These are phyloP conservation scores for Alternaria angustiovoidea DNA, from an alignment of 2,329 filamentous ascomycete species.

Conservation along the genomic window DNA sequence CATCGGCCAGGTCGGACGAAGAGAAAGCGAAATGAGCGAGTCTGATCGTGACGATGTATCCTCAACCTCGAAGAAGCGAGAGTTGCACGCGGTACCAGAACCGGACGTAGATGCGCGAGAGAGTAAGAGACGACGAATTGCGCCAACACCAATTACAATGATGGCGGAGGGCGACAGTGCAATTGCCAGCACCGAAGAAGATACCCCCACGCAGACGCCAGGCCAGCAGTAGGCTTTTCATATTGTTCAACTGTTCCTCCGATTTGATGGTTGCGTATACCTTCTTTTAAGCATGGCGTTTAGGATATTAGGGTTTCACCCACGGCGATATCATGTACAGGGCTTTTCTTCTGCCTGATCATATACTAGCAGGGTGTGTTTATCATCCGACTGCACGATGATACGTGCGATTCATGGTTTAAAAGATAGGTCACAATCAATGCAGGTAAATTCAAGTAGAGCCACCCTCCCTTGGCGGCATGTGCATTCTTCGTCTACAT, in stretches of 20 bases:
- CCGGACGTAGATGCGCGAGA: constrained; percentile 43
- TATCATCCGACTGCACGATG: constrained; percentile 8
- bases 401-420: constrained; percentile 9
- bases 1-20: constrained; percentile 25
- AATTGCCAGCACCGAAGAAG: constrained; percentile 43
- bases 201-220: constrained; percentile 34
- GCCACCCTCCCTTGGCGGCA: background rate
- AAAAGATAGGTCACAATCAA: constrained; percentile 9
- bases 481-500: background rate
- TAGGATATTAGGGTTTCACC: constrained; percentile 17
- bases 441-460: constrained; percentile 1
- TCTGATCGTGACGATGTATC: constrained; percentile 46
- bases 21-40: constrained; percentile 48
- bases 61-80: constrained; percentile 46
- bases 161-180: constrained; percentile 34
- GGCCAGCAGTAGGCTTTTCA: constrained; percentile 20
- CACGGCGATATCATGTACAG: constrained; percentile 4
- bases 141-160: constrained; percentile 54
- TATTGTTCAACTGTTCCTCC: constrained; percentile 6
- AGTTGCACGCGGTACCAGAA: constrained; percentile 49
- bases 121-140: constrained; percentile 57
- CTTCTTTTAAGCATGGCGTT: constrained; percentile 31
- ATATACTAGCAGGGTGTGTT: constrained; percentile 1
- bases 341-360: constrained; percentile 4
- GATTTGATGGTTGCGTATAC: constrained; percentile 6